Evolutionary conservation across 306 rosid genomes (phyloP).

Genomic region (Crataegus laevigata): DNA sequence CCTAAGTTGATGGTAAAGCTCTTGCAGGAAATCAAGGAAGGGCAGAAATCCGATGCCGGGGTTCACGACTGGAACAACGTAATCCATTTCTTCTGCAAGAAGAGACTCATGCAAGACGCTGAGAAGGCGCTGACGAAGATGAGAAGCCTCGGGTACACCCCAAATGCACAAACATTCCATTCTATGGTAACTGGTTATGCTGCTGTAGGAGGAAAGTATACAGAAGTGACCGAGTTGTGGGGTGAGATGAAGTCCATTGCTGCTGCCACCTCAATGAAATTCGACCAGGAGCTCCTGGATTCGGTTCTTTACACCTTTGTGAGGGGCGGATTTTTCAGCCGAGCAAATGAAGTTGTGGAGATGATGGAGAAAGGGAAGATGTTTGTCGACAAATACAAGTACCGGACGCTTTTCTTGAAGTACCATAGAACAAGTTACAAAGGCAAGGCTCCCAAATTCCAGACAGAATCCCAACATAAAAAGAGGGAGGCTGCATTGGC

Average conservation of each 20-base stretch:
- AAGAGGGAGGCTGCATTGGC: constrained; percentile 67
- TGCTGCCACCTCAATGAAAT: constrained; percentile 60
- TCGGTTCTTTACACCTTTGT: constrained; percentile 81
- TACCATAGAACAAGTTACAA: constrained; percentile 80
- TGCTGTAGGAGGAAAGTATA: constrained; percentile 77
- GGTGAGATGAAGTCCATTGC: constrained; percentile 84
- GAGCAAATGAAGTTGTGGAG: constrained; percentile 78
- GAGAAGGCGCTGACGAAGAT: constrained; percentile 73
- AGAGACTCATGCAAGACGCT: constrained; percentile 84
- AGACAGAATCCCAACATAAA: constrained; percentile 63
- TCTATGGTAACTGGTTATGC: constrained; percentile 88
- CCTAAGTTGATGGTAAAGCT: constrained; percentile 55
- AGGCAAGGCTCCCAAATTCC: constrained; percentile 78
- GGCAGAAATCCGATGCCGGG: constrained; percentile 56
- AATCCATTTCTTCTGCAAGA: constrained; percentile 70
- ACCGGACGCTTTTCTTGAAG: constrained; percentile 70
- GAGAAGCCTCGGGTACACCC: constrained; percentile 73
- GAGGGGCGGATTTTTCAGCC: constrained; percentile 70
- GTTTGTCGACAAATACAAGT: constrained; percentile 85
- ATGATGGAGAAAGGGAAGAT: constrained; percentile 75
- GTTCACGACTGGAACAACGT: constrained; percentile 92
- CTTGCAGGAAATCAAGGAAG: constrained; percentile 76
- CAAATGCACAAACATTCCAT: constrained; percentile 83
- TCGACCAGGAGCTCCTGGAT: constrained; percentile 90
- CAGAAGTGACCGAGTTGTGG: constrained; percentile 79